Evolutionary conservation across 2,329 filamentous ascomycete genomes (phyloP).

Genomic region (Xenosphaeropsis pyriputrescens): DNA sequence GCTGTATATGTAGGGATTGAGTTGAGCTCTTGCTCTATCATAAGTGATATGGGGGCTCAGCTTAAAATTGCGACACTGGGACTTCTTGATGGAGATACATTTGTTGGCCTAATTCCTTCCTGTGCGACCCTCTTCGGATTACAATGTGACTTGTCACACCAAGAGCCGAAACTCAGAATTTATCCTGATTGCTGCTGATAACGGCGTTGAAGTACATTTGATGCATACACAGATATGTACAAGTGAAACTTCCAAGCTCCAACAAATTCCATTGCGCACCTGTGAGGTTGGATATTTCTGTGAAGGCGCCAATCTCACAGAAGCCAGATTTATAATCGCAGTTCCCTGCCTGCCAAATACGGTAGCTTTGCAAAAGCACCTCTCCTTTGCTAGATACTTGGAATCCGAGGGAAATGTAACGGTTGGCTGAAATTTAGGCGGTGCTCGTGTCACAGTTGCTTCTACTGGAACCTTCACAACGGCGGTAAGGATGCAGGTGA

Average conservation of each 20-base stretch:
- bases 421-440: conserved; percentile 11
- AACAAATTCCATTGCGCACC: conserved; percentile 7
- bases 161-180: no score
- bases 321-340: conserved; percentile 53
- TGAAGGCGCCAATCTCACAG: conserved; percentile 39
- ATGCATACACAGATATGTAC: conserved; percentile 4
- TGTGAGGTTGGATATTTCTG: conserved; percentile 34
- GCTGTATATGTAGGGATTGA: no score
- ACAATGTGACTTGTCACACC: no score
- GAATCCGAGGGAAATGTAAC: conserved; percentile 15
- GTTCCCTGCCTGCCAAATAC: conserved; percentile 58
- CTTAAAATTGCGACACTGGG: no score
- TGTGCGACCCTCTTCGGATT: no score
- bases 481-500: conserved; percentile 5
- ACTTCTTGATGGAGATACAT: no score
- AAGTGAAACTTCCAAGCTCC: conserved; percentile 14
- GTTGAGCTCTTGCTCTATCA: no score
- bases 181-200: no score
- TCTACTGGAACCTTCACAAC: conserved; percentile 2
- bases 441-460: conserved; percentile 7
- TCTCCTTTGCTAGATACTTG: conserved; percentile 6
- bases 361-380: conserved; percentile 24
- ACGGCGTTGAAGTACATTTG: no score
- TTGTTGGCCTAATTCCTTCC: no score
- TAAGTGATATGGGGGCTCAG: no score